Conservation (phyloP, 305 asterid genomes). For the Fraxinus xanthoxyloides region DNA sequence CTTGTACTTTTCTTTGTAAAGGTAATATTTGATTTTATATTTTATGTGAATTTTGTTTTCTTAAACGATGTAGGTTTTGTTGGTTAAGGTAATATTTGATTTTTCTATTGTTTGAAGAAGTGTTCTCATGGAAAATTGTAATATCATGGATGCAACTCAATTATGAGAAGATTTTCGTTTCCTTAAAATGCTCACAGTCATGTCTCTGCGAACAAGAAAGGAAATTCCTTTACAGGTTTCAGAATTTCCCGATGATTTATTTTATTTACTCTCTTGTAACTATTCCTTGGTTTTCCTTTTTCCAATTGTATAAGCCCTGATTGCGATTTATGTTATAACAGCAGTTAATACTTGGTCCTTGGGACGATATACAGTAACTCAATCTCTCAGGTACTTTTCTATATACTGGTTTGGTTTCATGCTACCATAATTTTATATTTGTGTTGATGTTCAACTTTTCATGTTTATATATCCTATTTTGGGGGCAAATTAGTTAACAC, state of each 20-base stretch:
- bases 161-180: neutral
- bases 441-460: neutral
- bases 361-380: constrained; percentile 20
- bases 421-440: neutral
- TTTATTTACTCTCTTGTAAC: constrained; percentile 10
- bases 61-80: neutral
- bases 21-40: neutral
- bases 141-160: constrained; percentile 12
- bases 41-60: neutral
- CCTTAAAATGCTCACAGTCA: neutral
- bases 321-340: constrained; percentile 8
- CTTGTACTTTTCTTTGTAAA: constrained; percentile 3
- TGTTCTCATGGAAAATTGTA: neutral
- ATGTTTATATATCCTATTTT: neutral
- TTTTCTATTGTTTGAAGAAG: neutral
- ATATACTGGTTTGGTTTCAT: neutral
- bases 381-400: constrained; percentile 24
- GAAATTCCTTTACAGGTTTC: constrained; percentile 21
- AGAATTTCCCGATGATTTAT: constrained; percentile 8
- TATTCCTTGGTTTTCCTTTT: neutral
- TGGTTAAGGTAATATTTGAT: neutral
- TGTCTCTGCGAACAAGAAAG: neutral
- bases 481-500: neutral
- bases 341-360: constrained; percentile 16
- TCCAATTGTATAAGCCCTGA: neutral